These are phyloP conservation scores for Ustilago bromivora DNA, from an alignment of 1,284 basidiomycete species.

Conservation along the genomic window DNA sequence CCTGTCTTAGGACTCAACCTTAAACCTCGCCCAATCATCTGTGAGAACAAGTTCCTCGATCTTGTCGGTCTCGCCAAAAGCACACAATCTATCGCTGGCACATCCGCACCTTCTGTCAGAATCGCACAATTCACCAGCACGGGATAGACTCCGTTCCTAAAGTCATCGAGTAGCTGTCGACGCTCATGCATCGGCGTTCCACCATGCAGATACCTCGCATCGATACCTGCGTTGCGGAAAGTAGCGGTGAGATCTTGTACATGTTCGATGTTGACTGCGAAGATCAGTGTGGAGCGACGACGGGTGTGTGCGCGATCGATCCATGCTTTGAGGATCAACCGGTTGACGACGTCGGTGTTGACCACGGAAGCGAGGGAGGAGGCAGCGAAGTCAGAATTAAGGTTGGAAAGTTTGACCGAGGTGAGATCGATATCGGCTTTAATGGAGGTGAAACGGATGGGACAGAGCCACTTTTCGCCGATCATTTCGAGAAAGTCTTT, in stretches of 20 bases:
- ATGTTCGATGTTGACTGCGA: slow-evolving; percentile 88
- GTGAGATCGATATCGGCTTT: slow-evolving; percentile 61
- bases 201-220: slow-evolving; percentile 82
- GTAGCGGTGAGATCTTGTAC: slow-evolving; percentile 80
- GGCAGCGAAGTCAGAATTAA: slow-evolving; percentile 54
- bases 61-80: slow-evolving; percentile 81
- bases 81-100: slow-evolving; percentile 81
- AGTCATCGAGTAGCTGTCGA: slow-evolving; percentile 77
- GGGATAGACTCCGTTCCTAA: slow-evolving; percentile 81
- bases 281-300: slow-evolving; percentile 87
- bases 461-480: slow-evolving; percentile 81
- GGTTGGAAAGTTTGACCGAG: slow-evolving; percentile 41
- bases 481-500: slow-evolving; percentile 92
- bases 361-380: slow-evolving; percentile 59
- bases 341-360: slow-evolving; percentile 61
- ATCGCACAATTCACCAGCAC: slow-evolving; percentile 94
- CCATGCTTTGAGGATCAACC: slow-evolving; percentile 65
- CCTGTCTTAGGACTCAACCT: slow-evolving; percentile 83
- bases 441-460: slow-evolving; percentile 66
- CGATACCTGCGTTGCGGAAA: slow-evolving; percentile 83
- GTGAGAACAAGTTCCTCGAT: slow-evolving; percentile 87
- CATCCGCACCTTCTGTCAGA: slow-evolving; percentile 72
- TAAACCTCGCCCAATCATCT: slow-evolving; percentile 97
- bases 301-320: slow-evolving; percentile 52
- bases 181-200: slow-evolving; percentile 79